Evolutionary conservation across 108 stramenopile genomes (phyloP).

Genomic region (Pseudonitzschia pungens): DNA sequence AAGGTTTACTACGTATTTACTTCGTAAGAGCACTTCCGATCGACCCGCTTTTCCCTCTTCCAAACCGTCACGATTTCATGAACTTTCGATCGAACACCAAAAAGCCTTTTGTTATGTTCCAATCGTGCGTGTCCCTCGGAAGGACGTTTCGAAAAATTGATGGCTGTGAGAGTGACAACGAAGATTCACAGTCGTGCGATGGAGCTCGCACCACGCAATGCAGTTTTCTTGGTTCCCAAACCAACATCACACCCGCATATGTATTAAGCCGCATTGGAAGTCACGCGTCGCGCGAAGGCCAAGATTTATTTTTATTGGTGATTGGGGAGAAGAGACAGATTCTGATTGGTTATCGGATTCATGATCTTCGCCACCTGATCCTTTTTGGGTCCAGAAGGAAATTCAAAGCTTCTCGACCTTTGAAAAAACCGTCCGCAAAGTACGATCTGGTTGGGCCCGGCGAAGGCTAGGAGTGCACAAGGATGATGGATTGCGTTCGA

Average conservation of each 20-base stretch:
- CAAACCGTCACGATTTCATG: no score
- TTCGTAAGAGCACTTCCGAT: no score
- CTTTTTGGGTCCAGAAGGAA: neutral
- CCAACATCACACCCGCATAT: no score
- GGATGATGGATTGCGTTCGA: neutral
- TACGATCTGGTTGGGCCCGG: neutral
- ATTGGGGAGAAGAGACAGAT: neutral
- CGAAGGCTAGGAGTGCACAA: neutral
- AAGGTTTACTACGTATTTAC: no score
- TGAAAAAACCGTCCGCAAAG: neutral
- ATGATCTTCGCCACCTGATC: neutral
- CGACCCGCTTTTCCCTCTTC: no score
- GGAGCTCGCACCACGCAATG: neutral
- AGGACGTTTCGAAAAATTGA: neutral
- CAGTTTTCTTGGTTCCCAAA: neutral
- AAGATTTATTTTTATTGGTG: neutral
- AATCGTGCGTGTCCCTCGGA: neutral
- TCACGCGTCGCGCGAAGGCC: neutral
- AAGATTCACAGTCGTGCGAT: neutral
- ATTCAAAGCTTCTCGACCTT: slow-evolving; percentile 7
- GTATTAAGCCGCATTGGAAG: no score
- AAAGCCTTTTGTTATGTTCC: neutral
- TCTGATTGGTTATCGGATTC: neutral
- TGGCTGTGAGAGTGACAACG: neutral
- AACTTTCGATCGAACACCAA: no score